Conservation (phyloP, 1,139 yeast species). For the Pichia sp. region DNA sequence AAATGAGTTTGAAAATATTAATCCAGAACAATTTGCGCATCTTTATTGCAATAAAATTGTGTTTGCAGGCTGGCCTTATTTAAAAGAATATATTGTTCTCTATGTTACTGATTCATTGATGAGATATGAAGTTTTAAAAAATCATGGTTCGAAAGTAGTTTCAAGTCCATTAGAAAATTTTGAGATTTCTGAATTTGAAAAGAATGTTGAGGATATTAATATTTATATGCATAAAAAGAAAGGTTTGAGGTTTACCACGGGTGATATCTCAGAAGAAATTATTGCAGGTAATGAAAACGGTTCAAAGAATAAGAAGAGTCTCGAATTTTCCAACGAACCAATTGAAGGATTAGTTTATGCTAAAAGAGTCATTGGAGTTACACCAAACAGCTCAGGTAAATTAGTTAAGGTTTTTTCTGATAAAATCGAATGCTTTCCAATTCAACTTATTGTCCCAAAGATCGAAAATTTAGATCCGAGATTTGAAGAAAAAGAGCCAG, state of each 20-base stretch:
- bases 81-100: conserved; percentile 74
- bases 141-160: conserved; percentile 31
- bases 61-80: conserved; percentile 83
- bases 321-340: conserved; percentile 19
- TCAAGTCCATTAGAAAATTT: conserved; percentile 36
- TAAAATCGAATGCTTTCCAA: conserved; percentile 55
- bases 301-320: conserved; percentile 24
- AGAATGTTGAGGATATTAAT: conserved; percentile 18
- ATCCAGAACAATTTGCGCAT: conserved; percentile 55
- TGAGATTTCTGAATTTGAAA: conserved; percentile 26
- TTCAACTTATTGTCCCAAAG: conserved; percentile 72
- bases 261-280: conserved; percentile 10
- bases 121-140: conserved; percentile 40
- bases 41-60: conserved; percentile 54
- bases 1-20: conserved; percentile 42
- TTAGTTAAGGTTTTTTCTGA: conserved; percentile 60
- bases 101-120: conserved; percentile 52
- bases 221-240: conserved; percentile 18
- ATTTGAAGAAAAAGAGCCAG: conserved; percentile 64
- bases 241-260: conserved; percentile 22
- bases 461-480: conserved; percentile 72
- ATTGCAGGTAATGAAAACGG: conserved; percentile 36
- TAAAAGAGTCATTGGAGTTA: conserved; percentile 71
- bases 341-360: conserved; percentile 60
- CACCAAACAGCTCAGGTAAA: conserved; percentile 64